Base-by-base conservation (phyloP, 805 yeast genomes). In the Phaffomyces thermotolerans region DNA sequence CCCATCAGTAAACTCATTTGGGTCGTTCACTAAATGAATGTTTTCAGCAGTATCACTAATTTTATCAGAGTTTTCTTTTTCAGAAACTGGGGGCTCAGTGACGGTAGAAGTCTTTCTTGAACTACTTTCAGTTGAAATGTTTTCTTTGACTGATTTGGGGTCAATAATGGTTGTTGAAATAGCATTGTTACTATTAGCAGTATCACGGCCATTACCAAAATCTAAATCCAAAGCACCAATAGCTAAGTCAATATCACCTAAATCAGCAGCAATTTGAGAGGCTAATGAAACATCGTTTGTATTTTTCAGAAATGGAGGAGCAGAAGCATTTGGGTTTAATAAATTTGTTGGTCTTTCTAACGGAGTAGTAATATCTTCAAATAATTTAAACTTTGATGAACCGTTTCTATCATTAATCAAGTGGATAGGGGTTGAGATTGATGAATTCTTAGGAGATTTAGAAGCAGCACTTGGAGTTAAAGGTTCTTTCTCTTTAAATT, bases 61-160 rank as follows among this genome's bases (percentile, higher is more conserved):
- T 31, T 15, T 15, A 8, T 31, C 17, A 7, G 12, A 5, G 18
- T 8, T 22, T n/a, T 31, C 35, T 18, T 38, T 23, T 29, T 37
- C 13, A 15, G 24, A 17, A 8, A n/a, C 39, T 15, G 32, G 3
- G 3, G 9, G 8, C 6, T 30, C 32, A 14, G 9, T n/a, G 2
- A n/a, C n/a, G 6, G 15, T 24, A 12, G 15, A 10, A 23, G 33
- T 9, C 10, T 29, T 20, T 8, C 22, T 31, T 8, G 33, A 5
- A n/a, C 9, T 22, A 14, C 23, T 9, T 14, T 29, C 36, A 40
- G 35, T 14, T 13, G 64, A 63, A 13, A 58, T 61, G 27, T 58
- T 59, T n/a, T 65, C 61, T 24, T 57, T 57, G 12, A 62, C 64
- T 14, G 63, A 61, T 22, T 61, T 56, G 36, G 35, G 25, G 12